Base-by-base conservation (phyloP, 2,329 filamentous ascomycete genomes). In the Coleophoma crateriformis region DNA sequence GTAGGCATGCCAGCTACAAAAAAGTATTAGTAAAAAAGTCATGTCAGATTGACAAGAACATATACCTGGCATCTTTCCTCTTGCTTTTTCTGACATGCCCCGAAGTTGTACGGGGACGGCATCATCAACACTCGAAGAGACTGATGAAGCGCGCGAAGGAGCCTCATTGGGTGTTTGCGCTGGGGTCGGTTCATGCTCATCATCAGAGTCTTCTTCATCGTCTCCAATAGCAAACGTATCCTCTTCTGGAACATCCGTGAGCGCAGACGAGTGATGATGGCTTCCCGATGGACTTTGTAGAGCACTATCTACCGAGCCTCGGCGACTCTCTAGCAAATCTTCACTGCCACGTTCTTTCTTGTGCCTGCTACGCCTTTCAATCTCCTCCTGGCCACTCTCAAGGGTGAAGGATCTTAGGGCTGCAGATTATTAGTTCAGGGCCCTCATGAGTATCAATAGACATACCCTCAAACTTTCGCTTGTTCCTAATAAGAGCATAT, bases 21-120 rank as follows among this genome's bases (percentile, higher is more conserved):
- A n/a, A 17, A 61, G 53, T 43, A 15, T 44, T 27, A 46, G 35
- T 46, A 15, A 8, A 11, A 20, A 11, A 32, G 11, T 45, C 13
- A 37, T 19, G 4, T 27, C 39, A 14, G n/a, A 34, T 27, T 43
- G n/a, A 17, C 8, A 7, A 27, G 5, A 27, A 17, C 42, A 27
- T 52, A 47, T 59, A 64, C 62, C 62, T 33, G 92, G 94, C 83
- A 95, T 90, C 68, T 99, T 99, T 7, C 94, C 94, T 45, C 94
- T 78, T 14, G 94, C 94, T 67, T 97, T 99, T 68, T 97, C 94
- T 17, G 92, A 96, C 88, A 97, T 96, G 48, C 90, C 90, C 50
- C 89, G 81, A 32, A 95, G 67, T 64, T 96, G 91, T 17, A 84
- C 77, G 13, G 90, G 90, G 10, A 95, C 81, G 4, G 87, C 85